Evolutionary conservation across 1,139 yeast species (phyloP).

Genomic region (Debaryomyces subglobosus): DNA sequence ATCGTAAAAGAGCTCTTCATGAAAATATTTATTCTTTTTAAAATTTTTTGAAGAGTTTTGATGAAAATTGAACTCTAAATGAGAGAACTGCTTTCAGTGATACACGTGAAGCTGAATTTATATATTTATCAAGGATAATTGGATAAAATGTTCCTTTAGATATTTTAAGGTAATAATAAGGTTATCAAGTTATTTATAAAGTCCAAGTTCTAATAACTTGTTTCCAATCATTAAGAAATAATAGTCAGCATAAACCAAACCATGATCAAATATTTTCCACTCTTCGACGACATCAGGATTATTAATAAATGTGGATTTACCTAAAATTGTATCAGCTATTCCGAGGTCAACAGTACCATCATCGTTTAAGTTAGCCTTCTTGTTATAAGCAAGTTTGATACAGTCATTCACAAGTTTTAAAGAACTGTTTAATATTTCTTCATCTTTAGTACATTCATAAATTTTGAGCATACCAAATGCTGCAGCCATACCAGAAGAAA

Average conservation of each 20-base stretch:
- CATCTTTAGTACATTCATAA: conserved; percentile 17
- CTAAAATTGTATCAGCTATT: conserved; percentile 22
- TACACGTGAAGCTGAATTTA: no score
- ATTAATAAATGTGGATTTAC: conserved; percentile 24
- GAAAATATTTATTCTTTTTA: no score
- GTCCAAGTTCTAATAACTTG: conserved; percentile 21
- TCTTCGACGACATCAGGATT: conserved; percentile 15
- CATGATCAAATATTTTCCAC: conserved; percentile 20
- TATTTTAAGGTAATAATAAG: no score
- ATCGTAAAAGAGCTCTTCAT: no score
- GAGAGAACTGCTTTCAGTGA: no score
- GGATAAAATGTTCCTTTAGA: no score
- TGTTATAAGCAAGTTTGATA: conserved; percentile 12
- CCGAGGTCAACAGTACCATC: conserved; percentile 19
- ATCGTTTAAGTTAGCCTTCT: conserved; percentile 10
- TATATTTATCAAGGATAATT: no score
- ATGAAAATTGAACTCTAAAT: no score
- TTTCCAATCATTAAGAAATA: conserved; percentile 27
- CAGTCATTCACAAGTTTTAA: conserved; percentile 14
- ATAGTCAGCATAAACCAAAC: conserved; percentile 30
- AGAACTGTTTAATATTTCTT: conserved; percentile 12
- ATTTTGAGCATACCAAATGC: conserved; percentile 25
- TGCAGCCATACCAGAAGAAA: conserved; percentile 29
- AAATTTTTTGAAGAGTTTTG: no score
- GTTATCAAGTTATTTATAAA: not conserved